A percentile compares a stretch with the other conserved stretches of the same genome.
Conservation (phyloP, 2,329 filamentous ascomycete genomes). For the Pseudocercospora ulei region DNA sequence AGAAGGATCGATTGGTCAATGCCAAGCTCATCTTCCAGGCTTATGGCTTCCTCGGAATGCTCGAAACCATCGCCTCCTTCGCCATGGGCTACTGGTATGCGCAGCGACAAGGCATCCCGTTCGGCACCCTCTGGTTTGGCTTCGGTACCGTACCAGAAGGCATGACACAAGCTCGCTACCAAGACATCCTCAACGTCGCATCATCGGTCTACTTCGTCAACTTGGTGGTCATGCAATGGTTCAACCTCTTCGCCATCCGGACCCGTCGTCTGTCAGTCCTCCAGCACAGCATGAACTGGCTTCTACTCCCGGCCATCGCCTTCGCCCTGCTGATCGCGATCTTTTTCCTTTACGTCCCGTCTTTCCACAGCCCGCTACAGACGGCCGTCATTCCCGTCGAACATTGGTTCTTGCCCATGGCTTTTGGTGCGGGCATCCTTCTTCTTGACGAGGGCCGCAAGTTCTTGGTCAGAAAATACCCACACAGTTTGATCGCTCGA, state of each 20-base stretch:
- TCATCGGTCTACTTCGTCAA: conserved; percentile 72
- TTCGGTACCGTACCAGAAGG: conserved; percentile 49
- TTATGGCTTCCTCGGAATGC: conserved; percentile 59
- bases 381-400: conserved; percentile 58
- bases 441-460: conserved; percentile 59
- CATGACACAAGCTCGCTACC: conserved; percentile 45
- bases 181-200: conserved; percentile 51
- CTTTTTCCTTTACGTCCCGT: conserved; percentile 56
- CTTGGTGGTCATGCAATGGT: conserved; percentile 63
- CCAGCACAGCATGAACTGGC: conserved; percentile 63
- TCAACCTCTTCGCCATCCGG: conserved; percentile 61
- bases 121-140: conserved; percentile 58
- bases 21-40: conserved; percentile 62
- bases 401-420: conserved; percentile 66
- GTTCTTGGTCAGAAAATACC: conserved; percentile 51
- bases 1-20: conserved; percentile 62
- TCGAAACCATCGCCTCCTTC: conserved; percentile 38
- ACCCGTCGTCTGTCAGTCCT: conserved; percentile 54
- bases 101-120: conserved; percentile 50
- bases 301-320: conserved; percentile 59
- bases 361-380: conserved; percentile 51
- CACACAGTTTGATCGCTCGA: conserved; percentile 48
- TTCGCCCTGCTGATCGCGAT: conserved; percentile 62
- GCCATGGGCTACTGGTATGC: conserved; percentile 43
- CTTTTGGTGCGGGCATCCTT: conserved; percentile 57